These are phyloP conservation scores for Phaffomyces opuntiae DNA, from an alignment of 805 yeast genomes.

Conservation along the genomic window DNA sequence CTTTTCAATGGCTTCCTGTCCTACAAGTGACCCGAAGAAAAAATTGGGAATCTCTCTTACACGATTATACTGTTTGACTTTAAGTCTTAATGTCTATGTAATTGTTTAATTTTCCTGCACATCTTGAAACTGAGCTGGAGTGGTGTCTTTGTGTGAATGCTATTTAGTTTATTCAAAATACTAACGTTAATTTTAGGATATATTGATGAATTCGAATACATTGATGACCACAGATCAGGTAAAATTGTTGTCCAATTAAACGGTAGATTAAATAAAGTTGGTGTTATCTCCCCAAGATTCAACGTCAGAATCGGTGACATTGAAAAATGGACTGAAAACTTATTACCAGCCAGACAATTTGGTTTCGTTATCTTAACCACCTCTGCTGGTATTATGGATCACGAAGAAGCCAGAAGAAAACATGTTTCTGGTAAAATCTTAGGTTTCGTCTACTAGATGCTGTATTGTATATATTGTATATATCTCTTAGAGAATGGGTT, in stretches of 20 bases:
- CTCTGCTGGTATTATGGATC: slow-evolving; percentile 99
- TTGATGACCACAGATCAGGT: slow-evolving; percentile 98
- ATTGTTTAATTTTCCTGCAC: slow-evolving; percentile 32
- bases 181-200: slow-evolving; percentile 30
- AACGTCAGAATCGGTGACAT: slow-evolving; percentile 91
- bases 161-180: not conserved
- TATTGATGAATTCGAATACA: slow-evolving; percentile 97
- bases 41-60: slow-evolving; percentile 28
- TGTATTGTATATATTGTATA: slow-evolving; percentile 2
- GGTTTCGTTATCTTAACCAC: slow-evolving; percentile 97
- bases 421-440: slow-evolving; percentile 98
- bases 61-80: slow-evolving; percentile 20
- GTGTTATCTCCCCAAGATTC: slow-evolving; percentile 98
- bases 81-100: slow-evolving; percentile 3
- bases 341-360: slow-evolving; percentile 97
- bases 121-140: slow-evolving; percentile 2
- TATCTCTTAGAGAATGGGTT: not conserved
- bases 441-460: slow-evolving; percentile 83
- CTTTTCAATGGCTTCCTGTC: slow-evolving; percentile 90
- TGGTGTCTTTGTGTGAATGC: not conserved
- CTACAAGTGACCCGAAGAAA: slow-evolving; percentile 94
- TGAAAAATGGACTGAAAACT: slow-evolving; percentile 97
- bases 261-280: slow-evolving; percentile 98
- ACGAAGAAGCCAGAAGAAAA: slow-evolving; percentile 99
- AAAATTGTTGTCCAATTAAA: slow-evolving; percentile 92